These are phyloP conservation scores for Aureobasidium sp. DNA, from an alignment of 2,329 filamentous ascomycete genomes.

Conservation along the genomic window DNA sequence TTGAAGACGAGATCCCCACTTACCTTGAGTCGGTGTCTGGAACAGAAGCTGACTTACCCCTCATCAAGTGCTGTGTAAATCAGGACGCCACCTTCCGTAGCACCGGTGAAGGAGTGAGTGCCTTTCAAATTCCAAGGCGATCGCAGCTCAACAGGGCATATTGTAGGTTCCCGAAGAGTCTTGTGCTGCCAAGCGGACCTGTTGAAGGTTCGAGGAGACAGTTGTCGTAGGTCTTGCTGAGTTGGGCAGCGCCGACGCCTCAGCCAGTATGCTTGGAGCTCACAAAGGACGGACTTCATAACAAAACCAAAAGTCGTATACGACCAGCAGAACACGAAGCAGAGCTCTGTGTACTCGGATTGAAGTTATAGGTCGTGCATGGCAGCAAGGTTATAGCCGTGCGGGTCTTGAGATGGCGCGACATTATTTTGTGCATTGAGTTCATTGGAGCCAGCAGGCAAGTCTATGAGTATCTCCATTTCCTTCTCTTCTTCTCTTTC, in stretches of 20 bases:
- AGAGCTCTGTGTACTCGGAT: neutral
- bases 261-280: neutral
- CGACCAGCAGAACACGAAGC: neutral
- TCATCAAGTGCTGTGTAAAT: conserved; percentile 11
- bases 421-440: neutral
- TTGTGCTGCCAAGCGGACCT: neutral
- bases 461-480: neutral
- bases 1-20: neutral
- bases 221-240: neutral
- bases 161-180: neutral
- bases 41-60: conserved; percentile 4
- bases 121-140: neutral
- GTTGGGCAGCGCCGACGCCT: neutral
- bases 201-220: neutral
- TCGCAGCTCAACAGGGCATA: neutral
- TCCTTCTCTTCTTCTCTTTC: neutral
- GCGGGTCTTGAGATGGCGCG: neutral
- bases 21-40: neutral
- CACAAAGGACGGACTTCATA: neutral
- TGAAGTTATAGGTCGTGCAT: no score
- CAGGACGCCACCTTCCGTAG: conserved; percentile 11
- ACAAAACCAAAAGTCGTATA: neutral
- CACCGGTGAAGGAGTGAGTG: neutral
- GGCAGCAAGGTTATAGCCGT: neutral
- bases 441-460: neutral